Base-by-base conservation (phyloP, 441 rosid genomes). In the Lepidium campestre region DNA sequence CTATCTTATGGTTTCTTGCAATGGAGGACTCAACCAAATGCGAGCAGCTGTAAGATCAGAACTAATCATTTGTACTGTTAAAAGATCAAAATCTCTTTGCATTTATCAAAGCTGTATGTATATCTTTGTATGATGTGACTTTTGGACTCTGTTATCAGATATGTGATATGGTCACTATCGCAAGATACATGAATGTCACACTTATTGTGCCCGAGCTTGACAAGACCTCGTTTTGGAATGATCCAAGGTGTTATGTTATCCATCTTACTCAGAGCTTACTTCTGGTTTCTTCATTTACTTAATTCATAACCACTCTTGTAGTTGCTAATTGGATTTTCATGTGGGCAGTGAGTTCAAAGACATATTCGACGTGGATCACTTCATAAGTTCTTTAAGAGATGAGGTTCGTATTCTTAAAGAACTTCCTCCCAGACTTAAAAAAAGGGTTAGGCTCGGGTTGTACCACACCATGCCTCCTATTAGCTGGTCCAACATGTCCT, bases 11-110 rank as follows among this genome's bases (percentile, higher is more conserved):
- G 91, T 91, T 68, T 94, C 99, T 6, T 91, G 99, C 83, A 93
- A 93, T 79, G 99, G 99, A 71, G 99, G 99, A 67, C 99, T 94
- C 58, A 94, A 94, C 81, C 99, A 94, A 81, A 94, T 94, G 99
- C 83, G 99, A 77, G 94, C 99, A 27, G 99, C 99, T 36, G 99
- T 94, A 68, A 85, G 11, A 35, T 55, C 59, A 62, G 12, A 46
- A 39, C 41, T 46, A 15, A 18, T 53, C 53, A 49, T 10, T 46
- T 10, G 56, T 18, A n/a, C 52, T 55, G 27, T 17, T 17, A 2
- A 54, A 25, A 25, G 22, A 31, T 22, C 56, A 44, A 48, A 8
- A 17, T 44, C 52, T 72, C 19, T 37, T 49, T 5, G 19, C 36
- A 19, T 58, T 36, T 62, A 10, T 13, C 13, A 23, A 47, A n/a